Percentiles rank a stretch among this genome's conserved stretches.
Evolutionary conservation across 305 asterid species (phyloP).

Genomic region (Nicotiana rustica): DNA sequence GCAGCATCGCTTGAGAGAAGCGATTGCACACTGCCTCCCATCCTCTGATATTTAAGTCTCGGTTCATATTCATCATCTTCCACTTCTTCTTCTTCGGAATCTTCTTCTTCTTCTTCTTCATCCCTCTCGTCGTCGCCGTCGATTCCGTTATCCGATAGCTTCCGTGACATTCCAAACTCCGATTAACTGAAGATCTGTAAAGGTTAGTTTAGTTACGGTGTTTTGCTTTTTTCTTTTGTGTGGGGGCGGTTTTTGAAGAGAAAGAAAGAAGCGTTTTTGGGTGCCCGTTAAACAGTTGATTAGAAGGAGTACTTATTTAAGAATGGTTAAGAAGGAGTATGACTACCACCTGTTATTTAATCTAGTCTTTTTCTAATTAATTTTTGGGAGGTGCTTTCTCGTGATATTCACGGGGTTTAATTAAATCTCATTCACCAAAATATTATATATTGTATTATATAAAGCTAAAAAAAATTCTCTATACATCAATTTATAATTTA

Average conservation of each 20-base stretch:
- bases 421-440: too few species aligned
- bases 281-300: slow-evolving; percentile 16
- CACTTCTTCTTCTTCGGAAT: slow-evolving; percentile 71
- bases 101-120: slow-evolving; percentile 58
- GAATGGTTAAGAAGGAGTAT: neutral
- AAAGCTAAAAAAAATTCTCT: too few species aligned
- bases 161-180: neutral
- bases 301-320: neutral
- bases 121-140: slow-evolving; percentile 92
- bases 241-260: slow-evolving; percentile 22
- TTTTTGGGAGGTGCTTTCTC: neutral
- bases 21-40: slow-evolving; percentile 94
- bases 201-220: neutral
- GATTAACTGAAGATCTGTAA: slow-evolving; percentile 14
- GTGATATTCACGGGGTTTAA: neutral
- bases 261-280: neutral
- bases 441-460: too few species aligned
- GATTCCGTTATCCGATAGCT: slow-evolving; percentile 72
- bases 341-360: neutral
- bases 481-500: too few species aligned
- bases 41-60: slow-evolving; percentile 91
- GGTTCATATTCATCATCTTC: slow-evolving; percentile 86
- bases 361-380: too few species aligned
- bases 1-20: slow-evolving; percentile 89
- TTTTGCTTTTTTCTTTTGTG: neutral